These are phyloP conservation scores for Candida neerlandica DNA, from an alignment of 1,139 yeast species.

Conservation along the genomic window DNA sequence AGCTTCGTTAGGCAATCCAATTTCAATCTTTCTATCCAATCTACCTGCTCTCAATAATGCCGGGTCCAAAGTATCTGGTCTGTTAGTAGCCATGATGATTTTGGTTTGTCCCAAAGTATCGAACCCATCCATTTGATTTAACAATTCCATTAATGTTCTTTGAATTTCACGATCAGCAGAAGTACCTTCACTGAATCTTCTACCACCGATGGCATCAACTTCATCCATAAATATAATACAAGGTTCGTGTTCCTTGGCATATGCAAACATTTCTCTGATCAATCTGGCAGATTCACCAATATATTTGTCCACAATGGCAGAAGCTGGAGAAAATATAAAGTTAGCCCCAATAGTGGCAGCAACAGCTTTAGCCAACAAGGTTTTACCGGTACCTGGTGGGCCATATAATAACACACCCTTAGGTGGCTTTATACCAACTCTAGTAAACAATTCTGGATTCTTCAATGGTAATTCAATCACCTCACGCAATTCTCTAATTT, in stretches of 20 bases:
- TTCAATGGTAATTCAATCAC: constrained; percentile 96
- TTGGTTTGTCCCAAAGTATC: constrained; percentile 97
- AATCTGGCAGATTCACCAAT: constrained; percentile 98
- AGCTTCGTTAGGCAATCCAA: constrained; percentile 93
- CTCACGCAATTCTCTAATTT: constrained; percentile 94
- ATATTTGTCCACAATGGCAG: constrained; percentile 97
- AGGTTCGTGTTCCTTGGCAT: constrained; percentile 98
- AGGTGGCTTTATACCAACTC: constrained; percentile 98
- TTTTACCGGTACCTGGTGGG: constrained; percentile 99
- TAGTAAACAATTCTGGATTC: constrained; percentile 91
- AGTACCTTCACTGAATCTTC: constrained; percentile 98
- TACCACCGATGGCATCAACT: constrained; percentile 98
- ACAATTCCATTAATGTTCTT: constrained; percentile 96
- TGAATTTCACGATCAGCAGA: constrained; percentile 99
- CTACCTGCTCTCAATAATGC: constrained; percentile 98
- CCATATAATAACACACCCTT: constrained; percentile 97
- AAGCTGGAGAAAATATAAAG: constrained; percentile 96
- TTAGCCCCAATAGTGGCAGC: constrained; percentile 99
- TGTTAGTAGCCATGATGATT: constrained; percentile 98
- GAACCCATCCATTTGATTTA: constrained; percentile 99
- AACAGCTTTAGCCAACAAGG: constrained; percentile 93
- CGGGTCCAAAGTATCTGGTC: constrained; percentile 99
- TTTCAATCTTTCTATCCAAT: constrained; percentile 95
- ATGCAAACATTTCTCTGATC: constrained; percentile 97
- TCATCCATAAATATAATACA: constrained; percentile 99